Evolutionary conservation across 2,329 filamentous ascomycete genomes (phyloP), one percentile per base, ranked within the genome.

Genomic region (Calonectria henricotiae): DNA sequence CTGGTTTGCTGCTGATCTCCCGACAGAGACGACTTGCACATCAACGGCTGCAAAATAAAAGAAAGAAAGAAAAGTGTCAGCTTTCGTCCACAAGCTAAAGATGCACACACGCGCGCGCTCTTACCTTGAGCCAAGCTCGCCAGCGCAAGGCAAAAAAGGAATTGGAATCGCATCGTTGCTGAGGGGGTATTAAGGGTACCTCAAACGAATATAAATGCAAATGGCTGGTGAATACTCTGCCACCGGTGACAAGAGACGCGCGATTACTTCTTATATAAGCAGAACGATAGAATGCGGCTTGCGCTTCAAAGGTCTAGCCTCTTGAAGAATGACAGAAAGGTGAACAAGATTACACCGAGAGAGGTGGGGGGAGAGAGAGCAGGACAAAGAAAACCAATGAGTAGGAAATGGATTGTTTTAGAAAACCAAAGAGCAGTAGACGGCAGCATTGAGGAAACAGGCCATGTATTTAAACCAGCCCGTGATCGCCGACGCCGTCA

Each of bases 11-110:
- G 85, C 82, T 27, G 78, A 83, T 71, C 81, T 84, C 74, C 83
- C 88, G 68, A 95, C 93, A 72, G 89, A 88, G 66, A 94, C 89
- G 69, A 92, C 89, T 76, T 93, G 90, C 43, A 91, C 87, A 32
- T 83, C 71, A 64, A 81, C 69, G 61, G 82, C 83, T 84, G 51
- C 5, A 30, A 30, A 30, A 30, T 7, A 30, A 30, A 20, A 20
- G 20, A 20, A 20, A 20, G 20, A 20, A 20, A 20, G 20, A 20
- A 46, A 78, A 23, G 7, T 55, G 65, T 78, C 37, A 73, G 71
- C 46, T 11, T 11, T 5, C 9, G 25, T 17, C 15, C n/a, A 17
- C 9, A 7, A 13, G 7, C 1, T 44, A 7, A 17, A 13, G 5
- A 6, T 43, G 25, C 4, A 3, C 4, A 3, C 20, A 7, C 9